Conservation (phyloP, 1,284 basidiomycete genomes). For the Cryptococcus sp. region DNA sequence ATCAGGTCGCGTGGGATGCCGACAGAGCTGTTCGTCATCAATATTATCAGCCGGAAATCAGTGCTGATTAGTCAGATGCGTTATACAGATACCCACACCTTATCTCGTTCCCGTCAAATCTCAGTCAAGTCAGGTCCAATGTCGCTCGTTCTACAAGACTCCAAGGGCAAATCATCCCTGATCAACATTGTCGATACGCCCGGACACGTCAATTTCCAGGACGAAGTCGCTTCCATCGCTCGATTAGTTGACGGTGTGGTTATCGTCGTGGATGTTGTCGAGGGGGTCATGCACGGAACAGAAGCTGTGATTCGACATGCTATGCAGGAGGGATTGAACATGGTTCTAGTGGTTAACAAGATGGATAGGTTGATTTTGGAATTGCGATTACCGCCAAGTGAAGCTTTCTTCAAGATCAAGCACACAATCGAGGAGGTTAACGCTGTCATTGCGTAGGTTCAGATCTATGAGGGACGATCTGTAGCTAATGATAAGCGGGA, state of each 20-base stretch:
- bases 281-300: slow-evolving; percentile 90
- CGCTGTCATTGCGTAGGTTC: slow-evolving; percentile 74
- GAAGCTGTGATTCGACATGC: slow-evolving; percentile 82
- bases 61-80: slow-evolving; percentile 56
- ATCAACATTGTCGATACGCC: slow-evolving; percentile 95
- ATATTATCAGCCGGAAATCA: neutral
- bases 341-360: slow-evolving; percentile 95
- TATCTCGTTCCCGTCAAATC: slow-evolving; percentile 82
- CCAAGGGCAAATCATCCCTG: slow-evolving; percentile 86
- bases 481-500: slow-evolving; percentile 53
- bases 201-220: slow-evolving; percentile 95
- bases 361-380: slow-evolving; percentile 96
- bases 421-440: slow-evolving; percentile 99
- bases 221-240: slow-evolving; percentile 86
- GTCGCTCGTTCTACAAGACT: slow-evolving; percentile 84
- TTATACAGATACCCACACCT: slow-evolving; percentile 91
- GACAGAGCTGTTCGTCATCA: slow-evolving; percentile 66
- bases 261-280: slow-evolving; percentile 90
- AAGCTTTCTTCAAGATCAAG: slow-evolving; percentile 98
- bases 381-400: slow-evolving; percentile 87
- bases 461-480: neutral
- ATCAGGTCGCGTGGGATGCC: slow-evolving; percentile 87
- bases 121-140: slow-evolving; percentile 97
- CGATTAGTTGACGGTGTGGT: slow-evolving; percentile 90
- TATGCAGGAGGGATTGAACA: slow-evolving; percentile 80